Conservation (phyloP, 257 asterid genomes). For the Solanum sparsipilum region DNA sequence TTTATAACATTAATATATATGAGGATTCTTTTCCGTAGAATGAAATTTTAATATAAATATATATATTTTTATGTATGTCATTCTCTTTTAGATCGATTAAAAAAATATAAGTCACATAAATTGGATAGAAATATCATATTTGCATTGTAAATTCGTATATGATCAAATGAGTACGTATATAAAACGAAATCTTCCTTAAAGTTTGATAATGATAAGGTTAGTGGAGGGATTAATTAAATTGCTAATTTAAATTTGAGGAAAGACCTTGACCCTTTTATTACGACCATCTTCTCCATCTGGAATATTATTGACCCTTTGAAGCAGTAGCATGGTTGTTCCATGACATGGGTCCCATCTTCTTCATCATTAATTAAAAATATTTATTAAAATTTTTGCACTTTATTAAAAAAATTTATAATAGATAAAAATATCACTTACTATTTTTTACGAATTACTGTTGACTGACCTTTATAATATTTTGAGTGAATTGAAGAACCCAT, state of each 20-base stretch:
- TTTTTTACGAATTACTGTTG: not conserved
- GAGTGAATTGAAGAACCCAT: too few species aligned
- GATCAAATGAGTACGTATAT: not conserved
- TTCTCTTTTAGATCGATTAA: too few species aligned
- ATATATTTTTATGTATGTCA: not conserved
- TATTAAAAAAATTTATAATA: not conserved
- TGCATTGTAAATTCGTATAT: not conserved
- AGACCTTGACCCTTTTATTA: slow-evolving; percentile 12
- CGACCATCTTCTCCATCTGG: slow-evolving; percentile 21
- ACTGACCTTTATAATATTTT: not conserved
- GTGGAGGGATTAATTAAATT: not conserved
- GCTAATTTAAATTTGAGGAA: not conserved
- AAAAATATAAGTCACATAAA: too few species aligned
- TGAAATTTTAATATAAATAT: not conserved
- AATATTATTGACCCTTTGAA: not conserved
- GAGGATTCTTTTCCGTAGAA: not conserved
- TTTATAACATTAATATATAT: not conserved
- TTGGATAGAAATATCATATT: not conserved
- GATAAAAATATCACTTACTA: not conserved
- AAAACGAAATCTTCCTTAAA: not conserved
- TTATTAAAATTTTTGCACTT: not conserved
- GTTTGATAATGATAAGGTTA: not conserved
- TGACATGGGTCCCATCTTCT: not conserved
- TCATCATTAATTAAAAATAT: not conserved
- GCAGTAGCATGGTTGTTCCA: not conserved